phyloP scores from a whole-genome alignment of 176 grass and related monocot species.

The Sorghum bicolor region DNA sequence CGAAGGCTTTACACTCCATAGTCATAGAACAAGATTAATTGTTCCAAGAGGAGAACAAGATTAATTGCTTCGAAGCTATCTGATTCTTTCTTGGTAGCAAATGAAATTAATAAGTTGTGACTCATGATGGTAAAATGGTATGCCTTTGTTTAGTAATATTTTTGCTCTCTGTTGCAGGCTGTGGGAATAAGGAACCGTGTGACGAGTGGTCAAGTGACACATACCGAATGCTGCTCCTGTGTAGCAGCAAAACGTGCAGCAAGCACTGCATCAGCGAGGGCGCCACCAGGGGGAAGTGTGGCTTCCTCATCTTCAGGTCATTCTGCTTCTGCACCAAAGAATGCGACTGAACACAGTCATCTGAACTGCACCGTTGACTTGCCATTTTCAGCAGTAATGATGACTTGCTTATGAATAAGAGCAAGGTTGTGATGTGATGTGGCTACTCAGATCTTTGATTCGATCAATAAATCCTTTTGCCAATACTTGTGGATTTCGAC shows the following conservation, averaged over 20 bases:
- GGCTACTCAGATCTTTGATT: background rate
- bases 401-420: background rate
- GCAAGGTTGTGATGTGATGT: background rate
- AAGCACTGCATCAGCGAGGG: background rate
- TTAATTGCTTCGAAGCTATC: background rate
- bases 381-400: background rate
- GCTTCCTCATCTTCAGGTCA: constrained; percentile 3
- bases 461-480: background rate
- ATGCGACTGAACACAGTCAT: constrained; percentile 4
- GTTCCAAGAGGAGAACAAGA: background rate
- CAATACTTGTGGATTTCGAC: background rate
- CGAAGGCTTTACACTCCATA: background rate
- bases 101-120: background rate
- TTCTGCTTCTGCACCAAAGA: constrained; percentile 27
- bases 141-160: background rate
- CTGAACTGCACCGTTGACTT: background rate
- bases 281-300: background rate
- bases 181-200: background rate
- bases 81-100: background rate
- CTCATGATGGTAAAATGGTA: background rate
- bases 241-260: background rate
- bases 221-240: background rate
- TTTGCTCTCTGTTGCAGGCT: background rate
- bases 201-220: background rate
- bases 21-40: background rate